Base-by-base conservation (phyloP, 495 filamentous ascomycete species). In the Xylaria telfairii region DNA sequence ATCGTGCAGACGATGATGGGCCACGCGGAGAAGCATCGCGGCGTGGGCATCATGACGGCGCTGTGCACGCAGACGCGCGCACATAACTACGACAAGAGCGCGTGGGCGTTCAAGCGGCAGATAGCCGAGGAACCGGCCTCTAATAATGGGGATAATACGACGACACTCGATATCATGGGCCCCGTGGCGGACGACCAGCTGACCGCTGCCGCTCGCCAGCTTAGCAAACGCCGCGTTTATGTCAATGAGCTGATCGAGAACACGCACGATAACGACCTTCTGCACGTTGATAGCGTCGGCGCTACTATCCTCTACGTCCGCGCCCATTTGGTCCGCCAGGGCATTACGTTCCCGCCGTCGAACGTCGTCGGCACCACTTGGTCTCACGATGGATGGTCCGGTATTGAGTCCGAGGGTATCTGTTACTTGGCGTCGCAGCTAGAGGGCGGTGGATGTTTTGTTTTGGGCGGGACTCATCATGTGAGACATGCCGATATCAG, bases 131-230 rank as follows among this genome's bases (percentile, higher is more conserved):
- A 19, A 1, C 32, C n/a, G 32, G 37, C 26, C 10, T 0, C 47
- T 7, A 47, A 9, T 7, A 28, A 42, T 17, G 49, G 12, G 28
- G 62, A 70, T 24, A 17, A 63, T 13, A 56, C 66, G 28, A 75
- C 73, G 30, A 37, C 53, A 13, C 77, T 81, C 34, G 67, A 79
- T 3, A 78, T 72, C 24, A 77, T 83, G 63, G 81, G 83, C 47
- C 74, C 74, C 4, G 79, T 87, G 32, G 76, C 83, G 24, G 76
- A 79, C 15, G 78, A 75, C 44, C 79, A 82, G 17, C 67, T 86
- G 26, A 76, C 81, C 24, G 74, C 71, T 0, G 76, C 86, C 19
- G 83, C 83, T 15, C 72, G 80, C 0, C 76, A 74, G 15, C 72
- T 86, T 3, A 57, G 67, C 59, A 68, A 73, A 39, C 69, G 65